phyloP scores from a whole-genome alignment of 352 stramenopile genomes.

The Achlya hypogyna region DNA sequence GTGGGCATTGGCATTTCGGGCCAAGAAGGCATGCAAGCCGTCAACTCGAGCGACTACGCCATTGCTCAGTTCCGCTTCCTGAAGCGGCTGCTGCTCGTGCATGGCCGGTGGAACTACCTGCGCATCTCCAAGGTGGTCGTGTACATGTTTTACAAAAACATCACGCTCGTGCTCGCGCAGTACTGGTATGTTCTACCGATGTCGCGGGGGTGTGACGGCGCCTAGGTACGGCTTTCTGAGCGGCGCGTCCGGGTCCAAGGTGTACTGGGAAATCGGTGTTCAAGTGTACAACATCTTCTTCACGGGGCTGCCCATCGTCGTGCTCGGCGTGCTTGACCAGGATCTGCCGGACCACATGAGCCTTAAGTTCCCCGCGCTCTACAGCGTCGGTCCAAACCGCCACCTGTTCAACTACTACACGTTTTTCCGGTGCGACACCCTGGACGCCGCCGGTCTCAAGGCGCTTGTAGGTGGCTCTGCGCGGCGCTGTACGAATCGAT shows the following conservation, averaged over 20 bases:
- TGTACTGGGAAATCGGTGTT: constrained; percentile 78
- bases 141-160: constrained; percentile 95
- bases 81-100: constrained; percentile 82
- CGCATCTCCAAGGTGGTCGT: constrained; percentile 85
- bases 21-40: constrained; percentile 91
- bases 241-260: constrained; percentile 84
- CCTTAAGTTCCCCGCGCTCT: constrained; percentile 68
- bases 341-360: constrained; percentile 69
- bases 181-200: constrained; percentile 59
- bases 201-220: constrained; percentile 42
- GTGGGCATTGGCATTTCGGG: constrained; percentile 90
- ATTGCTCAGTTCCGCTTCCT: constrained; percentile 92
- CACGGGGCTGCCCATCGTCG: constrained; percentile 86
- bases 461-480: constrained; percentile 40
- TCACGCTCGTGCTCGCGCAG: constrained; percentile 81
- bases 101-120: constrained; percentile 89
- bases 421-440: constrained; percentile 31
- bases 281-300: constrained; percentile 94
- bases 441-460: neutral
- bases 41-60: constrained; percentile 91
- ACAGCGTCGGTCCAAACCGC: constrained; percentile 51
- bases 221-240: constrained; percentile 77
- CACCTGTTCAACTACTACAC: constrained; percentile 74
- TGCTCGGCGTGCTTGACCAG: constrained; percentile 75
- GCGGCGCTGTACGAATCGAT: constrained; percentile 68